Evolutionary conservation across 2,329 filamentous ascomycete species (phyloP).

Genomic region (Fusarium napiforme): DNA sequence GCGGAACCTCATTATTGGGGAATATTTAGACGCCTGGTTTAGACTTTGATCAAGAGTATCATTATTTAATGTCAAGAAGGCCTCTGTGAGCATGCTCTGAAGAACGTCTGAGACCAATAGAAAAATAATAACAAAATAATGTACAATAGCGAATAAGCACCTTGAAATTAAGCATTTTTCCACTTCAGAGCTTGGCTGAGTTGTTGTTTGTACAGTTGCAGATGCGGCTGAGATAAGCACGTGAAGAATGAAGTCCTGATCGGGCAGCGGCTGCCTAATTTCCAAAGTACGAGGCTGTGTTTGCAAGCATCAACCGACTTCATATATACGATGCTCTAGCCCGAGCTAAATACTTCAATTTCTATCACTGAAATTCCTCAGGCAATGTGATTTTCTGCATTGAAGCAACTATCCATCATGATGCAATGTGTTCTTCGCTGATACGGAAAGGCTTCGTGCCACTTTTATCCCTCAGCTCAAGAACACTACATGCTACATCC

Average conservation of each 20-base stretch:
- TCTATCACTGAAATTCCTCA: too few relatives aligned
- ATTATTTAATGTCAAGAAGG: not conserved
- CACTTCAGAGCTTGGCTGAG: not conserved
- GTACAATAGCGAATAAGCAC: too few relatives aligned
- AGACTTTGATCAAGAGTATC: too few relatives aligned
- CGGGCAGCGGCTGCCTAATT: not conserved
- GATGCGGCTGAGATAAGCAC: not conserved
- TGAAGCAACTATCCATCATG: not conserved
- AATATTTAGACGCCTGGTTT: too few relatives aligned
- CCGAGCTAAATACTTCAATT: too few relatives aligned
- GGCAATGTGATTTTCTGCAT: rapidly evolving
- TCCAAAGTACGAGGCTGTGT: not conserved
- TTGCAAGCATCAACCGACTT: not conserved
- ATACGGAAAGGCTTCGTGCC: not conserved
- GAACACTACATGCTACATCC: not conserved
- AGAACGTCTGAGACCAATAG: not conserved
- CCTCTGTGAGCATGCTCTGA: too few relatives aligned
- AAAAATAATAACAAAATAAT: too few relatives aligned
- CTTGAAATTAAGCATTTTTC: not conserved
- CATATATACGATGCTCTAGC: rapidly evolving
- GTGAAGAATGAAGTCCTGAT: not conserved
- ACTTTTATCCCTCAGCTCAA: not conserved
- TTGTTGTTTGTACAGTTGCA: not conserved
- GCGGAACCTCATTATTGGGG: rapidly evolving
- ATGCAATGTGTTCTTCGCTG: not conserved